Evolutionary conservation across 441 rosid species (phyloP), one percentile per base, ranked within the genome.

Genomic region (Eutrema salsugineum): DNA sequence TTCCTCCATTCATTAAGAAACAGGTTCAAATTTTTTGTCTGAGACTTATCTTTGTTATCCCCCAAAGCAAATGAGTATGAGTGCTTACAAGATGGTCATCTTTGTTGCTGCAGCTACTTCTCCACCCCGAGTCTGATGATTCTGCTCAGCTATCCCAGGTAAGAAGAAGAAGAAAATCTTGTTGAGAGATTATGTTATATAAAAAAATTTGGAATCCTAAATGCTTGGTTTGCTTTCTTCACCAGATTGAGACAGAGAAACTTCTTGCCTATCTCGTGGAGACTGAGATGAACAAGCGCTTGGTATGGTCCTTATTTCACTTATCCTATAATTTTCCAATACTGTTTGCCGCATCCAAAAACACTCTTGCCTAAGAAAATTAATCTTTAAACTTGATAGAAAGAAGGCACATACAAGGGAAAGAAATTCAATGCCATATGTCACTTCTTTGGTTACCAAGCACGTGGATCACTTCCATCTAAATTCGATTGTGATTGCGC

Each of bases 111-210:
- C 91, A 96, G 99, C 82, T 96, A 50, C 98, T 96, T 75, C 99
- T 96, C 60, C 78, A 70, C 71, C 97, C 98, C 10, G 99, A 93
- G 82, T 96, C 98, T 64, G 98, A 96, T 84, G 97, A 96, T 81
- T 93, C 99, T 55, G 99, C 99, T 20, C 99, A 93, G 86, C 71
- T 96, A 80, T 96, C 99, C 68, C 99, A 96, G 97, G 99, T 96
- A 80, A 68, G 36, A 61, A 59, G 36, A 11, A 32, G 3, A 6
- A 35, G 1, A 51, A 59, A 11, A n/a, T n/a, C 11, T 11, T 8
- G 28, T 2, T 3, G 11, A 54, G 59, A 47, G 0, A 46, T 33
- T 19, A 54, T 58, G 35, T 58, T 28, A 8, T n/a, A 0, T 24
- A 24, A 9, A 19, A 30, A 27, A 14, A 2, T 28, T 62, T 57